Base-by-base conservation (phyloP, 2,329 filamentous ascomycete species). In the Phyllosticta citribraziliensis region DNA sequence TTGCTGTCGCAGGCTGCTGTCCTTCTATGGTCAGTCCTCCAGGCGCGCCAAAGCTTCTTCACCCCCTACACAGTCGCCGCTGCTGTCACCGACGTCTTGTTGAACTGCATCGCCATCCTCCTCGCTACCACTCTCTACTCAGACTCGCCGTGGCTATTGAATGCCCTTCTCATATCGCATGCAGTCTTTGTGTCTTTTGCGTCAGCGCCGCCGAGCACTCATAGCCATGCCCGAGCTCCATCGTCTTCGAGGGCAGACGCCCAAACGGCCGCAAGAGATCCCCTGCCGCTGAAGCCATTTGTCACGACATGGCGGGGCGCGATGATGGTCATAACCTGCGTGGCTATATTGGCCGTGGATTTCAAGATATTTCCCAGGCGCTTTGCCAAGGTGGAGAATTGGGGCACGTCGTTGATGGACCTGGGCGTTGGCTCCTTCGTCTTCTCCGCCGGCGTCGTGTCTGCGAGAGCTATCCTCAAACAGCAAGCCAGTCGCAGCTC, bases 351-450 rank as follows among this genome's bases (percentile, higher is more conserved):
- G n/a, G 94, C 94, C 17, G 94, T 99, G 57, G 94, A 99, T 75
- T 99, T 99, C 72, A 85, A 82, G 19, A 80, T 97, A 63, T 99
- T 99, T 69, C 94, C 94, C 2, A 85, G 94, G 27, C 87, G 94
- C 33, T 97, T 97, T 72, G 94, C 91, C 62, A 99, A 99, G 78
- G 94, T 96, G 2, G 94, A 99, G 75, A 97, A 90, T n/a, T 99
- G 94, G 91, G 94, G 94, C 60, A 97, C 93, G 1, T 97, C 93
- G n/a, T 78, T 99, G 64, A 99, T 99, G 94, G 94, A 99, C 72
- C 81, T 97, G 69, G 94, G 94, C 56, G 94, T 99, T 55, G 94
- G 94, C 27, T 96, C 92, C 12, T 99, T 99, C 76, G 94, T 99
- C 68, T 99, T 96, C 75, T 91, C 91, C 2, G 89, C 88, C 17